Evolutionary conservation across 768 basidiomycete genomes (phyloP).

Genomic region (Russula ochroleuca): DNA sequence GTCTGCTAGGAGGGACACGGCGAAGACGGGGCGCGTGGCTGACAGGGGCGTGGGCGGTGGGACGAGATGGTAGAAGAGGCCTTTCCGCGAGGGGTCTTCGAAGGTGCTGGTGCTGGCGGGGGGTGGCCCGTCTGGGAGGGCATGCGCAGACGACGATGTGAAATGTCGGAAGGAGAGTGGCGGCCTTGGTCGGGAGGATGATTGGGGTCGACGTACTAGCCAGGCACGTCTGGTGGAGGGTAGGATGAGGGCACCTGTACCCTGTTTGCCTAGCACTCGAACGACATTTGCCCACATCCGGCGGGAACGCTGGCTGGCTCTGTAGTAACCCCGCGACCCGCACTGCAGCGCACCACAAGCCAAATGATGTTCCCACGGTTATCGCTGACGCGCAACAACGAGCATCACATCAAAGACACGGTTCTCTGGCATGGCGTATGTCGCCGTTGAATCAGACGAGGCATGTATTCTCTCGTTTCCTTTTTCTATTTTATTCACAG

Average conservation of each 20-base stretch:
- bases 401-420: neutral
- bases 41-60: slow-evolving; percentile 19
- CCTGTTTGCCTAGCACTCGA: slow-evolving; percentile 28
- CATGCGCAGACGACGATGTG: neutral
- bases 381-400: neutral
- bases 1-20: slow-evolving; percentile 22
- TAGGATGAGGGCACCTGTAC: slow-evolving; percentile 22
- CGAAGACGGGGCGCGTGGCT: slow-evolving; percentile 21
- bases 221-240: neutral
- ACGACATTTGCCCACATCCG: slow-evolving; percentile 9
- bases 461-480: slow-evolving; percentile 34
- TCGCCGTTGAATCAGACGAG: slow-evolving; percentile 67
- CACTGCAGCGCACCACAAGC: neutral
- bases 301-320: neutral
- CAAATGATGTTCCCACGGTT: slow-evolving; percentile 9
- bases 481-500: neutral
- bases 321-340: too few species aligned
- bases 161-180: slow-evolving; percentile 2
- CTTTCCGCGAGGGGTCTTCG: slow-evolving; percentile 23
- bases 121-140: neutral
- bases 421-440: slow-evolving; percentile 54
- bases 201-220: neutral
- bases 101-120: slow-evolving; percentile 12
- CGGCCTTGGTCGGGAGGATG: neutral
- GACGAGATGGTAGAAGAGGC: slow-evolving; percentile 27